Evolutionary conservation across 2,329 filamentous ascomycete genomes (phyloP).

Genomic region (Pyricularia pennisetigena): DNA sequence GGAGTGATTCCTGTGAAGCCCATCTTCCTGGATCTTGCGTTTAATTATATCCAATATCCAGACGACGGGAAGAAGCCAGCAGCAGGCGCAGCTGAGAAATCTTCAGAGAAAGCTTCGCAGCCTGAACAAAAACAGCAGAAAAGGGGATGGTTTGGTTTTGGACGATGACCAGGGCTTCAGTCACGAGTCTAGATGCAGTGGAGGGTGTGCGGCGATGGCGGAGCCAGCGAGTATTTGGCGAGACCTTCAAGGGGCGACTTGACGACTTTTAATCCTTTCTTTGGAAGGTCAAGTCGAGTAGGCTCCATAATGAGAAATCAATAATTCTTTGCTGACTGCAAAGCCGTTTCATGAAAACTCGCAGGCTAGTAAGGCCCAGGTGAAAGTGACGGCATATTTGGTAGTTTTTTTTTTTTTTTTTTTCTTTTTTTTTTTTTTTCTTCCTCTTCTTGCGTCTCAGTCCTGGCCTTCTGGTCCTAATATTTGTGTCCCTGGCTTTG

Average conservation of each 20-base stretch:
- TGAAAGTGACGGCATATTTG: neutral
- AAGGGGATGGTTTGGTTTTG: slow-evolving; percentile 72
- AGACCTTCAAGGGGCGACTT: neutral
- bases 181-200: neutral
- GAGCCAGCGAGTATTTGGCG: neutral
- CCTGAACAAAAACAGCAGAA: slow-evolving; percentile 44
- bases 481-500: neutral
- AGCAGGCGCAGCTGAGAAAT: slow-evolving; percentile 14
- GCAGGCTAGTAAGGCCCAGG: neutral
- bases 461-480: neutral
- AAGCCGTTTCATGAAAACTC: neutral
- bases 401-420: neutral
- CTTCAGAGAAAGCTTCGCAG: slow-evolving; percentile 6
- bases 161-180: slow-evolving; percentile 26
- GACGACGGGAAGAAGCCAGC: slow-evolving; percentile 32
- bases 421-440: neutral
- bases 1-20: slow-evolving; percentile 85
- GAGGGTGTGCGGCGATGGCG: neutral
- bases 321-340: neutral
- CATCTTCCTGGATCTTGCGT: slow-evolving; percentile 90
- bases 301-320: neutral
- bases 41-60: slow-evolving; percentile 95
- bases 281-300: neutral
- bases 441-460: too few relatives aligned
- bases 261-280: neutral